Evolutionary conservation across 1,284 basidiomycete species (phyloP), one percentile per base, ranked within the genome.

Genomic region (Veloboletus limbatus): DNA sequence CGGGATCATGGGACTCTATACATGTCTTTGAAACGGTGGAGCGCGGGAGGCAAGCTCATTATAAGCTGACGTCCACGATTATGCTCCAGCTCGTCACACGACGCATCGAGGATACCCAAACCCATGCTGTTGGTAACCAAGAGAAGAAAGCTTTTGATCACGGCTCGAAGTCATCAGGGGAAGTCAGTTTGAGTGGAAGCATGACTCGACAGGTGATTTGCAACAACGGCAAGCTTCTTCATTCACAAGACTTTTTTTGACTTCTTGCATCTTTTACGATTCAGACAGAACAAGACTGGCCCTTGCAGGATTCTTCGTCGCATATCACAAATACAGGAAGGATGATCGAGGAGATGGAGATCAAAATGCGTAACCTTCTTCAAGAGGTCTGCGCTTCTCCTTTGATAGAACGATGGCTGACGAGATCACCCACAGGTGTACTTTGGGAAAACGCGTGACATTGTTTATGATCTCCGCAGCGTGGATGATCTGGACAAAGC

Each of bases 281-380:
- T 28, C 31, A 95, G 89, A 81, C 81, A 39, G 95, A 97, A 63
- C 81, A 88, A 62, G 90, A 96, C 63, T 84, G 78, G 68, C 81
- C 89, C n/a, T 65, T 96, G 36, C 81, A 87, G 17, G 85, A 87
- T 56, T 65, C 78, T 26, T 77, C 82, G 17, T 86, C 88, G 30
- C 97, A 99, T 68, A 87, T 99, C 48, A 79, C 81, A 42, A 99
- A 99, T 69, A 85, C 90, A 14, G 97, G 97, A 4, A 81, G 80
- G 55, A 88, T 98, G 82, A 85, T 99, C 55, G 97, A 99, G 69
- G 96, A 98, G 55, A 95, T 96, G 88, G 97, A 99, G 71, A 91
- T 93, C 65, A 97, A 97, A 74, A 95, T 98, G 88, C 83, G 97
- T 38, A 97, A 97, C 67, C 76, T 94, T 49, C 76, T 99, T 37